Evolutionary conservation across 164 flowering plant species (phyloP).

Genomic region (Tetracentron sinense): DNA sequence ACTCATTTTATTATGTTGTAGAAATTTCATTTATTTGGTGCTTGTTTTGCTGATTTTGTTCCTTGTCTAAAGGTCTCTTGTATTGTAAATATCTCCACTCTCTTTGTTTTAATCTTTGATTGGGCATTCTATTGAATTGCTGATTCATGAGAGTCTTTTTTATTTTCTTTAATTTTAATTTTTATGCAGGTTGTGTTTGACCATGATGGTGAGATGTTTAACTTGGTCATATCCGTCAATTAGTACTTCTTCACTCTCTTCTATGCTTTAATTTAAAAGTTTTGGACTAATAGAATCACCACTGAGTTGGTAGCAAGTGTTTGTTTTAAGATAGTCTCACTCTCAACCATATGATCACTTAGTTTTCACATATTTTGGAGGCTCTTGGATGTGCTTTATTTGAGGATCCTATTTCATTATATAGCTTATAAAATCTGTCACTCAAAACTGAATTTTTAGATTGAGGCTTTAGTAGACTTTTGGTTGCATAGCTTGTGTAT

Average conservation of each 20-base stretch:
- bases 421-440: background rate
- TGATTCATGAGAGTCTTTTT: slow-evolving; percentile 12
- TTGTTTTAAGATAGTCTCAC: background rate
- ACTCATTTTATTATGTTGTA: too few species aligned
- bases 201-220: slow-evolving; percentile 74
- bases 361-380: background rate
- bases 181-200: slow-evolving; percentile 93
- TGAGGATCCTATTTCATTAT: background rate
- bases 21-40: background rate
- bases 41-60: background rate
- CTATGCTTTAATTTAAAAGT: background rate
- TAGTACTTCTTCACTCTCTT: slow-evolving; percentile 6
- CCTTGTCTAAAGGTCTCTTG: background rate
- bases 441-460: background rate
- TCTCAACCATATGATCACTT: background rate
- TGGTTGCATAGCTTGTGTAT: background rate
- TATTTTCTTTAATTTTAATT: too few species aligned
- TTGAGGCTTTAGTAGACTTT: background rate
- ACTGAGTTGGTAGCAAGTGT: background rate
- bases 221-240: background rate
- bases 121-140: background rate
- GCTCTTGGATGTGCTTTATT: background rate
- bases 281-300: background rate
- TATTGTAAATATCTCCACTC: background rate
- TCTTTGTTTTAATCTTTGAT: background rate